Evolutionary conservation across 2,329 filamentous ascomycete species (phyloP), one percentile per base, ranked within the genome.

Genomic region (Fusarium hostae): DNA sequence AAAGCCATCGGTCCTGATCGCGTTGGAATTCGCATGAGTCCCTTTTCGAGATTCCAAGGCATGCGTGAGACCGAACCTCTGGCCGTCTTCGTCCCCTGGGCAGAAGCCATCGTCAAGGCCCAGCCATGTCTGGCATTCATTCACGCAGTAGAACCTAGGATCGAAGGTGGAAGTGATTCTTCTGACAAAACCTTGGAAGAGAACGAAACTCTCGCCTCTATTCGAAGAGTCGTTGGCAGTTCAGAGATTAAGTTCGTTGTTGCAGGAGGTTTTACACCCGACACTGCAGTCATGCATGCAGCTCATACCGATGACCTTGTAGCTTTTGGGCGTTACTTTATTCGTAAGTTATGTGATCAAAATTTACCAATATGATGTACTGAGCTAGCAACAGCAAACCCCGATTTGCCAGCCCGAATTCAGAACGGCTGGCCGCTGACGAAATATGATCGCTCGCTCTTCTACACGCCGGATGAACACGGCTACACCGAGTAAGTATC

Each of bases 21-120:
- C 39, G 83, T 86, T 9, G 88, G 84, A 5, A 86, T 92, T 48
- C 85, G 90, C 9, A 79, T 92, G 30, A 87, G 84, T 6, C 91
- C 90, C 0, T 92, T 86, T 80, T 86, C 84, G 54, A 79, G 79
- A 0, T 92, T 90, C 81, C 88, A 92, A 70, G 86, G 85, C 40
- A 90, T 92, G 90, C 80, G 82, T 8, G 91, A 91, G 87, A 75
- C 79, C 1, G 85, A 93, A 41, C 89, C 90, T 12, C n/a, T 72
- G 16, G 43, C 52, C 4, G 51, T 76, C 18, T 76, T 76, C 1
- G 74, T 88, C 16, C 87, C 90, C 1, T 93, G 92, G 78, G 81
- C 81, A 3, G 82, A 92, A 74, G 76, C 91, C 20, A 83, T 89
- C 28, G 74, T 81, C 52, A 82, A 86, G 48, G 80, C 90, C n/a